Evolutionary conservation across 805 yeast genomes (phyloP), one percentile per base, ranked within the genome.

Genomic region (Isabelozyma pseudorhagii): DNA sequence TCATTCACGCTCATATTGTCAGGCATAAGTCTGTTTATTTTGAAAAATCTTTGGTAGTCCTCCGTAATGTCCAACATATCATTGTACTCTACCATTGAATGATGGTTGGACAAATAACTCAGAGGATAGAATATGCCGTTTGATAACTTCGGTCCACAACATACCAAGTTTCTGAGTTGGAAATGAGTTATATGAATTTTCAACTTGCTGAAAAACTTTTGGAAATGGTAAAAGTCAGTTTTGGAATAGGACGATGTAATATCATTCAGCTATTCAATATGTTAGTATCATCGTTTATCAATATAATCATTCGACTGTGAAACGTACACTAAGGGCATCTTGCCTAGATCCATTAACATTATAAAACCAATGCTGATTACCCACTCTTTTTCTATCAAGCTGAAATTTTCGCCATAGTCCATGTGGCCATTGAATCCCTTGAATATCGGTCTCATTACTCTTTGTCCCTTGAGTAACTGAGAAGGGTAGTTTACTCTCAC

Each of bases 181-280:
- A 82, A 81, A 66, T 83, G 87, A 15, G 77, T 74, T 10, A 81
- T 66, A 53, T 72, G 75, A 5, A 83, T 79, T 46, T 72, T 74
- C 8, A 83, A 71, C 50, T 66, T 62, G 50, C 73, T 61, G 63
- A 62, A 76, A 54, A 73, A 77, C 46, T 64, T 66, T 36, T 69
- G 62, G 52, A 72, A 74, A 50, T 57, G 59, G 54, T 59, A 76
- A 46, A 75, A 70, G 38, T 74, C 72, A 8, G 75, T 68, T 31
- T 55, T 60, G 9, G 61, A 9, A 38, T 11, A 36, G 17, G 4
- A 11, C 29, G 36, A 40, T 9, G 27, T 13, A 14, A 8, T 9
- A 39, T 17, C 21, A 14, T 38, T 17, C 36, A 31, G 3, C 36
- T 31, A 31, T 31, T 9, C 36, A 31, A 31, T 21, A 31, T 10